Evolutionary conservation across 1,284 basidiomycete genomes (phyloP).

Genomic region (Boletus mariae): DNA sequence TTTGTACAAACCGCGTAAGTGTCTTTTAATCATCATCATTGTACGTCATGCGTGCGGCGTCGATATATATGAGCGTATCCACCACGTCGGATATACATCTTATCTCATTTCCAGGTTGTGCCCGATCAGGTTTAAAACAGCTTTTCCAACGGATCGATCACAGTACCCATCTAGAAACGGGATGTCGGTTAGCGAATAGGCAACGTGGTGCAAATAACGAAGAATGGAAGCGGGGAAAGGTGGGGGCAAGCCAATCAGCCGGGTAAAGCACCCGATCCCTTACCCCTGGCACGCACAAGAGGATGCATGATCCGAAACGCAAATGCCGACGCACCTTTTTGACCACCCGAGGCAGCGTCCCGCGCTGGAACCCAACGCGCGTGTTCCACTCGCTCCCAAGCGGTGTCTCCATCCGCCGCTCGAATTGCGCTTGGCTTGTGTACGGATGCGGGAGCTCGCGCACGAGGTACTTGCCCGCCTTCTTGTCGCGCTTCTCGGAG

Average conservation of each 20-base stretch:
- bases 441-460: slow-evolving; percentile 94
- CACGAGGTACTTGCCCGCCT: slow-evolving; percentile 83
- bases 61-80: not conserved
- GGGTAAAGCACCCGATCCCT: not conserved
- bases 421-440: slow-evolving; percentile 87
- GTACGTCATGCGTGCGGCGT: not conserved
- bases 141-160: slow-evolving; percentile 73
- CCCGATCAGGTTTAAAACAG: slow-evolving; percentile 36
- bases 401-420: slow-evolving; percentile 76
- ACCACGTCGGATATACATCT: not conserved
- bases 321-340: slow-evolving; percentile 64
- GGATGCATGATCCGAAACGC: not conserved
- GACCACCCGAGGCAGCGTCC: slow-evolving; percentile 78
- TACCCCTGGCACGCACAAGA: not conserved
- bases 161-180: slow-evolving; percentile 59
- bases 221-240: not conserved
- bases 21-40: not conserved
- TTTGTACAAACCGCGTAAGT: not conserved
- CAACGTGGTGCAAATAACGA: not conserved
- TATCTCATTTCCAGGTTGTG: not conserved
- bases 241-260: not conserved
- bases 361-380: slow-evolving; percentile 79
- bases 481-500: slow-evolving; percentile 91
- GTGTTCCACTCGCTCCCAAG: slow-evolving; percentile 95
- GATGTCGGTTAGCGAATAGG: not conserved